A percentile compares a stretch with the other conserved stretches of the same genome.
Conservation (phyloP, 2,329 filamentous ascomycete genomes). For the Neospermospora avenae region DNA sequence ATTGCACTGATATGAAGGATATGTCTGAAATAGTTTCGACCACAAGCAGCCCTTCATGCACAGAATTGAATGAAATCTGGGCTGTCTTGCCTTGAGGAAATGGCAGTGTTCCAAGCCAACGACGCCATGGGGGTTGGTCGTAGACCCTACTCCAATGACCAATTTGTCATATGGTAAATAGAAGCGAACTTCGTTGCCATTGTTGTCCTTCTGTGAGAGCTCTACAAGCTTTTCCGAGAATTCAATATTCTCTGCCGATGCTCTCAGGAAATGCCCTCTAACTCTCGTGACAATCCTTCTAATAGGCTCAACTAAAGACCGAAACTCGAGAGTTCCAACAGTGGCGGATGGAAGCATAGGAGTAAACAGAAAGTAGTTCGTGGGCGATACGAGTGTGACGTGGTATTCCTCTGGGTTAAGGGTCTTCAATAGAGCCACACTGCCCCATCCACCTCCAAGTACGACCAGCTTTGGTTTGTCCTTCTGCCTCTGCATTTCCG, state of each 20-base stretch:
- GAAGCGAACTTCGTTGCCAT: slow-evolving; percentile 74
- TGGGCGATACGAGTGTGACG: slow-evolving; percentile 89
- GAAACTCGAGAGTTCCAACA: slow-evolving; percentile 87
- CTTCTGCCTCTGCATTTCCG: slow-evolving; percentile 66
- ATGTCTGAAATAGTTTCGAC: background rate
- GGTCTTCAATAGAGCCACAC: slow-evolving; percentile 86
- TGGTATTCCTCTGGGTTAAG: slow-evolving; percentile 91
- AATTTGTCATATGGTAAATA: slow-evolving; percentile 98
- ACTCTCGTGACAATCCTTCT: slow-evolving; percentile 76
- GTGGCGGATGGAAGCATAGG: slow-evolving; percentile 97
- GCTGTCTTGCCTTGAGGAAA: slow-evolving; percentile 67
- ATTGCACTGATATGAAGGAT: background rate
- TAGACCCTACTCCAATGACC: slow-evolving; percentile 85
- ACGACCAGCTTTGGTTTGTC: slow-evolving; percentile 92
- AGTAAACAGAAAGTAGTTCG: slow-evolving; percentile 97
- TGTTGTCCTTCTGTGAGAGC: slow-evolving; percentile 67
- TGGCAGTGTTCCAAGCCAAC: slow-evolving; percentile 91
- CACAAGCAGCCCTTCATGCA: too few species aligned
- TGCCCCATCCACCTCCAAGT: slow-evolving; percentile 91
- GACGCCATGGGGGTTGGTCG: slow-evolving; percentile 92
- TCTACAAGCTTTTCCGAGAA: slow-evolving; percentile 91
- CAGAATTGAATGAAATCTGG: background rate
- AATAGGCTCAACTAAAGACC: slow-evolving; percentile 90
- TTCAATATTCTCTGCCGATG: slow-evolving; percentile 81
- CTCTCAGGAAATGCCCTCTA: slow-evolving; percentile 85